These are phyloP conservation scores for Chaetomiaceae sp. DNA, from an alignment of 2,329 filamentous ascomycete species.

Conservation along the genomic window DNA sequence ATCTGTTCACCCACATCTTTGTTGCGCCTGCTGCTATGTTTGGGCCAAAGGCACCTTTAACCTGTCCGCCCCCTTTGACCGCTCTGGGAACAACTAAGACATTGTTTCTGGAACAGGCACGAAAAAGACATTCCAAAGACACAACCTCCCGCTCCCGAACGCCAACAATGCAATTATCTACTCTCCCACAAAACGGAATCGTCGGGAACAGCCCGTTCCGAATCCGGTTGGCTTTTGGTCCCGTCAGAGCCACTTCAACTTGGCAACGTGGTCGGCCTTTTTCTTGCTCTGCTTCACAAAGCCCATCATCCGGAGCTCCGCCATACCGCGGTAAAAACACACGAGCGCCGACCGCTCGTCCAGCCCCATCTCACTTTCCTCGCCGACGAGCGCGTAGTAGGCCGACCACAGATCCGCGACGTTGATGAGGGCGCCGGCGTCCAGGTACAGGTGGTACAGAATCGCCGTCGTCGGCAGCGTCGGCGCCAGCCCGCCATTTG, in stretches of 20 bases:
- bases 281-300: slow-evolving; percentile 86
- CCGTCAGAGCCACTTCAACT: slow-evolving; percentile 70
- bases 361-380: slow-evolving; percentile 38
- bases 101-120: slow-evolving; percentile 11
- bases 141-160: neutral
- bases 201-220: neutral
- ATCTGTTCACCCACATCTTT: slow-evolving; percentile 5
- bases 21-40: slow-evolving; percentile 20
- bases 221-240: slow-evolving; percentile 6
- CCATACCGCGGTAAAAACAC: slow-evolving; percentile 78
- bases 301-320: slow-evolving; percentile 80
- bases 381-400: slow-evolving; percentile 60
- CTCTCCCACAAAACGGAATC: neutral
- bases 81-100: slow-evolving; percentile 15
- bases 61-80: slow-evolving; percentile 6
- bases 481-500: slow-evolving; percentile 47
- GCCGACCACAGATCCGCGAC: slow-evolving; percentile 75
- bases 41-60: slow-evolving; percentile 10
- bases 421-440: slow-evolving; percentile 73
- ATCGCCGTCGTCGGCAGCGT: slow-evolving; percentile 68
- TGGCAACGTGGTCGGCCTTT: slow-evolving; percentile 88
- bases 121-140: slow-evolving; percentile 12
- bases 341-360: slow-evolving; percentile 60
- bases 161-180: slow-evolving; percentile 20
- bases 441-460: slow-evolving; percentile 73